Conservation (phyloP, 164 flowering plant species). For the Berberis thunbergii region DNA sequence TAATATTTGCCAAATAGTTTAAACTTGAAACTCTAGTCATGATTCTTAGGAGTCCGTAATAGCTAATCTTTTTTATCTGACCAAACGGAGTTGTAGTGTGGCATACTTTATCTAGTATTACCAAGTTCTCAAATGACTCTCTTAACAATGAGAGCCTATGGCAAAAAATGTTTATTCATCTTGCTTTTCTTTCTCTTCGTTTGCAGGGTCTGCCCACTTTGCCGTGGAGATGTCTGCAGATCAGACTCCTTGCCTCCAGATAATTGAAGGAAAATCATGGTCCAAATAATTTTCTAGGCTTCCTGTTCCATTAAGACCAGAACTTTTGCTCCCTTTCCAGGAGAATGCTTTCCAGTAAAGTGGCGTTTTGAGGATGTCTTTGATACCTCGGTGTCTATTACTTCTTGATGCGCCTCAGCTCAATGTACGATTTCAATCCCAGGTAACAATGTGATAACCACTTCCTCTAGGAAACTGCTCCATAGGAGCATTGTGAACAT, state of each 20-base stretch:
- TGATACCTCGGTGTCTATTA: too few species aligned
- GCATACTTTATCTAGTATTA: background rate
- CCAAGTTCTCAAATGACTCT: background rate
- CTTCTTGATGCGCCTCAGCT: too few species aligned
- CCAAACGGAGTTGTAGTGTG: background rate
- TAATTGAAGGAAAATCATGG: conserved; percentile 9
- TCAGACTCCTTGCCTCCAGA: conserved; percentile 25
- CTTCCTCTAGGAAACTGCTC: too few species aligned
- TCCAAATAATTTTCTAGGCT: background rate
- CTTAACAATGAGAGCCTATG: background rate
- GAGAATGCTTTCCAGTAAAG: too few species aligned
- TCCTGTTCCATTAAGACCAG: background rate
- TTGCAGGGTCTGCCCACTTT: conserved; percentile 77
- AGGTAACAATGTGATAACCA: too few species aligned
- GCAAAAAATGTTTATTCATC: background rate
- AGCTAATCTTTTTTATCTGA: background rate
- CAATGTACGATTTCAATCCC: too few species aligned
- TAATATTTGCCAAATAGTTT: background rate
- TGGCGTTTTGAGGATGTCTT: too few species aligned
- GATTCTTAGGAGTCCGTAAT: background rate
- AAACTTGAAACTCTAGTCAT: background rate
- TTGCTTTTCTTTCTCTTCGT: background rate
- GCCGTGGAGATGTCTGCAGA: conserved; percentile 69
- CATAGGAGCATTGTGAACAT: too few species aligned
- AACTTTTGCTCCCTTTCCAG: background rate